Conservation (phyloP, 2,329 filamentous ascomycete species). For the Biscogniauxia sp. region DNA sequence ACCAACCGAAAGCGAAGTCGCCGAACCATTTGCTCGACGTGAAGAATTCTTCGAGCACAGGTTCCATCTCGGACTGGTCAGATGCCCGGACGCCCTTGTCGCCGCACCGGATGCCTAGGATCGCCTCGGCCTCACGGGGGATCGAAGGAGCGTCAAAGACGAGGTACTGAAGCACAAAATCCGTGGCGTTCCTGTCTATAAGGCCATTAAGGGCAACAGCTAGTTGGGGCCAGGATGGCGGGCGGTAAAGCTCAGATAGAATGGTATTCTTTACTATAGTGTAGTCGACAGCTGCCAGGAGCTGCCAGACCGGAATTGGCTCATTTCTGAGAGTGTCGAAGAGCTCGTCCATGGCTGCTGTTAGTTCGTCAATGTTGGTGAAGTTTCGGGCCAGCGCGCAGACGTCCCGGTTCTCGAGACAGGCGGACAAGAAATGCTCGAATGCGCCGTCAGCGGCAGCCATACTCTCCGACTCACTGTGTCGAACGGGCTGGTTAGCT, state of each 20-base stretch:
- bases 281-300: conserved; percentile 26
- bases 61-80: background rate
- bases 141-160: conserved; percentile 1
- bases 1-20: conserved; percentile 11
- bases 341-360: conserved; percentile 36
- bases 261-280: conserved; percentile 19
- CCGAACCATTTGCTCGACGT: conserved; percentile 30
- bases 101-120: conserved; percentile 32
- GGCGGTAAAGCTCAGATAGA: conserved; percentile 19
- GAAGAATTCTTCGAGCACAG: conserved; percentile 19
- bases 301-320: conserved; percentile 24
- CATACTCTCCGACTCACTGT: conserved; percentile 25
- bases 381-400: conserved; percentile 28
- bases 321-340: conserved; percentile 28
- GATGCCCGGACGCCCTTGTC: conserved; percentile 27
- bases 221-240: conserved; percentile 13
- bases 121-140: conserved; percentile 6
- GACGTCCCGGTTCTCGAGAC: conserved; percentile 23
- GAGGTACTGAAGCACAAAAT: background rate
- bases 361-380: conserved; percentile 36
- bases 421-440: conserved; percentile 27
- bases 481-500: background rate
- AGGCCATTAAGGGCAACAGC: conserved; percentile 13
- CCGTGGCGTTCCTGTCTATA: conserved; percentile 13
- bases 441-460: conserved; percentile 29